These are phyloP conservation scores for Musa itinerans DNA, from an alignment of 176 grass and related monocot genomes.

Conservation along the genomic window DNA sequence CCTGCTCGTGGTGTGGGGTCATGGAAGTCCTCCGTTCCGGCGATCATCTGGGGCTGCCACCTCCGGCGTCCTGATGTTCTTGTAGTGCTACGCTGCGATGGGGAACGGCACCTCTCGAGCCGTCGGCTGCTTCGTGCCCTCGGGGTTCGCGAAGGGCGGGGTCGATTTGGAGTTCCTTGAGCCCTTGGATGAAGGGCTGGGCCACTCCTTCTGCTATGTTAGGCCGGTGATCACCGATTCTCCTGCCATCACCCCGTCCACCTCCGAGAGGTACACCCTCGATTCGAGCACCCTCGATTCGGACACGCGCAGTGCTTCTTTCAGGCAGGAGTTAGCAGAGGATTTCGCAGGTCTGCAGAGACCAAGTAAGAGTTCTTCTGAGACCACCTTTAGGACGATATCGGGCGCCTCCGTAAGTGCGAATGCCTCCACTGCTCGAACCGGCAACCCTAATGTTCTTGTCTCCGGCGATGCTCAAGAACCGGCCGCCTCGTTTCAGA, in stretches of 20 bases:
- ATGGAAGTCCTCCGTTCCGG: conserved; percentile 20
- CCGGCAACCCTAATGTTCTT: conserved; percentile 51
- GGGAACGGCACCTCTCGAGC: conserved; percentile 85
- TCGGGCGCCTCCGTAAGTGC: conserved; percentile 85
- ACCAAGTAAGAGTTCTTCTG: conserved; percentile 42
- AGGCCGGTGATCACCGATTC: conserved; percentile 54
- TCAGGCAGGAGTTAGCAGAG: conserved; percentile 42
- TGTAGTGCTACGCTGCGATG: conserved; percentile 30
- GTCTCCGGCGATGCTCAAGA: conserved; percentile 37
- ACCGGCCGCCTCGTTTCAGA: conserved; percentile 72
- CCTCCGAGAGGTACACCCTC: conserved; percentile 73
- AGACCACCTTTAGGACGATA: conserved; percentile 68
- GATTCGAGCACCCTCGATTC: conserved; percentile 71
- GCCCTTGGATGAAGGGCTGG: conserved; percentile 79
- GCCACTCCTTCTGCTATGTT: conserved; percentile 90
- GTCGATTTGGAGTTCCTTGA: conserved; percentile 73
- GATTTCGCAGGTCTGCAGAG: conserved; percentile 33
- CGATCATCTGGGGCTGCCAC: neutral
- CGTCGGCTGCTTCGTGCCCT: conserved; percentile 74
- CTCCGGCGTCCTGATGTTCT: conserved; percentile 18
- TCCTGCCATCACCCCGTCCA: conserved; percentile 64
- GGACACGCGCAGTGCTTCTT: conserved; percentile 60
- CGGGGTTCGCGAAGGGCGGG: conserved; percentile 41
- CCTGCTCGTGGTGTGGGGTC: conserved; percentile 43
- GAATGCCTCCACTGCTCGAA: conserved; percentile 62